phyloP scores from a whole-genome alignment of 2,329 filamentous ascomycete genomes.

The Talaromyces sp. region DNA sequence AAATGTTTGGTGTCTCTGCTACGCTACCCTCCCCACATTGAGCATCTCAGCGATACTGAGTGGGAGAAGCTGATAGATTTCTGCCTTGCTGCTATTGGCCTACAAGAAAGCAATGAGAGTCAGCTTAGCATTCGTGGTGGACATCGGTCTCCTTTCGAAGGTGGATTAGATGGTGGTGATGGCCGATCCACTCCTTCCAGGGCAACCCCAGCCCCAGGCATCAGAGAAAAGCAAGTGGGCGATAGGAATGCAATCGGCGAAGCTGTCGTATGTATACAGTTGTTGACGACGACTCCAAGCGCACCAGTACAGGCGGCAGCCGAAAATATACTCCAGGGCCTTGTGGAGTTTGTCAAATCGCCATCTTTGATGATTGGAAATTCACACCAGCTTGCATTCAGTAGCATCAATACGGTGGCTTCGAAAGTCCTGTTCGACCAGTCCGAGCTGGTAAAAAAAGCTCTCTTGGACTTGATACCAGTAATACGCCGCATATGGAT shows the following conservation, averaged over 20 bases:
- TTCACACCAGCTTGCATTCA: conserved; percentile 73
- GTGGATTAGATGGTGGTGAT: conserved; percentile 26
- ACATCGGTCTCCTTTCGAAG: conserved; percentile 31
- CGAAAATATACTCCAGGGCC: conserved; percentile 57
- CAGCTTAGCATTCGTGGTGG: conserved; percentile 34
- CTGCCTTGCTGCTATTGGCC: conserved; percentile 63
- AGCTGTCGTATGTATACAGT: conserved; percentile 66
- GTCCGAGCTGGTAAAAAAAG: conserved; percentile 61
- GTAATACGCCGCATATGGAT: conserved; percentile 77
- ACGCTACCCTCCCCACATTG: conserved; percentile 73
- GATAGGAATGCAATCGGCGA: conserved; percentile 52
- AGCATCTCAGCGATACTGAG: conserved; percentile 69
- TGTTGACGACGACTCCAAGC: conserved; percentile 66
- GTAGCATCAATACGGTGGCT: conserved; percentile 72
- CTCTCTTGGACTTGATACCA: conserved; percentile 67
- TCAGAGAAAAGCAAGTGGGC: conserved; percentile 28
- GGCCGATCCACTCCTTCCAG: conserved; percentile 35
- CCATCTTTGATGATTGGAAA: conserved; percentile 60
- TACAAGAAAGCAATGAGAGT: conserved; percentile 29
- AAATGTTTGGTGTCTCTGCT: conserved; percentile 74
- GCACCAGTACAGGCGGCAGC: conserved; percentile 65
- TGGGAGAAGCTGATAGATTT: conserved; percentile 75
- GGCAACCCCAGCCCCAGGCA: conserved; percentile 29
- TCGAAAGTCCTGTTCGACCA: conserved; percentile 69
- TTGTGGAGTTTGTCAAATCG: conserved; percentile 64